Base-by-base conservation (phyloP, 352 stramenopile species). In the Phytophthora lateralis region DNA sequence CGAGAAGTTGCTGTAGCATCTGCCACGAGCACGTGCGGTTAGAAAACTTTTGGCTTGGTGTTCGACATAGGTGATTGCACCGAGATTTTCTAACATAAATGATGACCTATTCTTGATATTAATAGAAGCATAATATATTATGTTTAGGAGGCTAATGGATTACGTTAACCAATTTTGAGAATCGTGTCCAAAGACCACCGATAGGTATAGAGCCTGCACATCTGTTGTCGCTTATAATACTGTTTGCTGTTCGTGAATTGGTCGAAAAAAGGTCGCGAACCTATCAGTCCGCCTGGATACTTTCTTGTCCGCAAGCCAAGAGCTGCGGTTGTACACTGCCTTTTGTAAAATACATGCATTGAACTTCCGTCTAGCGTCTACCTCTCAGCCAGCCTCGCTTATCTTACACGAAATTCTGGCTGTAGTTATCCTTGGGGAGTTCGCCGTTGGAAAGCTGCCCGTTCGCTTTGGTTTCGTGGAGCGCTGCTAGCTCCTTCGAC, bases 351-450 rank as follows among this genome's bases (percentile, higher is more conserved):
- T 37, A 12, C 30, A 15, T 37, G 30, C 30, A 37, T 42, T 26
- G 12, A 17, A 6, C 12, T 41, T 17, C 9, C 34, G 9, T 43
- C 4, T 43, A 21, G 14, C 21, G 21, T 24, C 3, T 24, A 24
- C 21, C 21, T 14, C 4, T 14, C n/a, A 18, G 6, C n/a, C 18
- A 26, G 8, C 17, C 7, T 26, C n/a, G 6, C n/a, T 12, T 44
- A 44, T 44, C 24, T 52, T 69, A 82, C 11, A 87, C 77, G 37
- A 87, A 82, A 29, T 82, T 84, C 30, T 80, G 69, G 53, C 68
- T 72, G 75, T 87, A 87, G 41, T 80, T 76, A 52, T 69, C 67
- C 45, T 80, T 75, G 29, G 63, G 69, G 21, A 61, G 17, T 20
- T 69, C 48, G 9, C 52, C 51, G 14, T 30, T 60, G 3, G 52